These are phyloP conservation scores for Hericium coralloides DNA, from an alignment of 768 basidiomycete species.

Conservation along the genomic window DNA sequence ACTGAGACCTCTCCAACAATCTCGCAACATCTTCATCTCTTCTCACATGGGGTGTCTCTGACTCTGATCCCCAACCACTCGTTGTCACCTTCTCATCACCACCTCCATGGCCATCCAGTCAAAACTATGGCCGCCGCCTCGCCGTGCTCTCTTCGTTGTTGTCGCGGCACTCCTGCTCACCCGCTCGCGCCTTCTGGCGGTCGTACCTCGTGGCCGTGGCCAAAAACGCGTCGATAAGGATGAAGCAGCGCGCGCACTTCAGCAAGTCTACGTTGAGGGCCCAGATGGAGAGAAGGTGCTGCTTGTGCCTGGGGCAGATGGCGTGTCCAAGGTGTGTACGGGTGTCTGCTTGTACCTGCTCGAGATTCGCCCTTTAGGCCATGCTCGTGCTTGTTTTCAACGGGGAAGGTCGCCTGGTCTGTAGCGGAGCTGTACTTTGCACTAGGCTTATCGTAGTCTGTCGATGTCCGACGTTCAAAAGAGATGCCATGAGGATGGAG, in stretches of 20 bases:
- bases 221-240: not conserved
- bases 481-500: not conserved
- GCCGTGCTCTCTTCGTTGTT: not conserved
- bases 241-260: slow-evolving; percentile 41
- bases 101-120: not conserved
- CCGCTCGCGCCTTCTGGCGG: not conserved
- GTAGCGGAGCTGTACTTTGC: no score
- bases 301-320: slow-evolving; percentile 57
- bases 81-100: not conserved
- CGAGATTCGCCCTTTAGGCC: no score
- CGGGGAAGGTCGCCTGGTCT: no score
- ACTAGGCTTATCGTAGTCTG: not conserved
- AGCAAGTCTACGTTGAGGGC: slow-evolving; percentile 55
- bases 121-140: not conserved
- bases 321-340: slow-evolving; percentile 48
- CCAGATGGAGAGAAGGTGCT: slow-evolving; percentile 51
- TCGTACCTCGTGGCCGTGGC: not conserved
- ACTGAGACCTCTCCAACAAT: not conserved
- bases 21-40: not conserved
- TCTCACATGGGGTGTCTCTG: not conserved
- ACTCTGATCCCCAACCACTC: not conserved
- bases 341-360: not conserved
- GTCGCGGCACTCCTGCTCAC: not conserved
- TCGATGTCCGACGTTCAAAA: not conserved
- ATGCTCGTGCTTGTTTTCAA: not conserved